Evolutionary conservation across 345 rosid genomes (phyloP).

Genomic region (Dovyalis caffra): DNA sequence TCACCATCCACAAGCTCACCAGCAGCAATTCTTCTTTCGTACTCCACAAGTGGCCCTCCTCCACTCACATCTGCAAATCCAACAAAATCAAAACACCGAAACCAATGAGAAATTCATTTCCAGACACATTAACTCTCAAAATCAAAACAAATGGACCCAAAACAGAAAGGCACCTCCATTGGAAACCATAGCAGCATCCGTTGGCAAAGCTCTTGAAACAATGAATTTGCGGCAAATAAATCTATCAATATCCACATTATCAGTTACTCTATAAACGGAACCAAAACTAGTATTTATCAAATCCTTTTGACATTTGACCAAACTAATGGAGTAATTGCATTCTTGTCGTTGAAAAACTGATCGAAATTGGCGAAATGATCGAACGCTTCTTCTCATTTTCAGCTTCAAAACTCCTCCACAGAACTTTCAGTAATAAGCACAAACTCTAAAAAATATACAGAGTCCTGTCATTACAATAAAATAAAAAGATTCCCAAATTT

Average conservation of each 20-base stretch:
- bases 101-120: background rate
- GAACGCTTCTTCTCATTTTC: conserved; percentile 58
- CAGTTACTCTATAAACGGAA: conserved; percentile 12
- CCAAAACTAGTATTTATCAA: conserved; percentile 25
- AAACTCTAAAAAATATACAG: background rate
- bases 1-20: conserved; percentile 93
- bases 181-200: conserved; percentile 40
- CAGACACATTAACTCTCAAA: background rate
- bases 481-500: too few species aligned
- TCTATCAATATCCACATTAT: conserved; percentile 19
- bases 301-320: conserved; percentile 24
- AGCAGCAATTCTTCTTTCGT: conserved; percentile 67
- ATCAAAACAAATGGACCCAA: background rate
- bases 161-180: conserved; percentile 36
- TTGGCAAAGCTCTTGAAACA: conserved; percentile 46
- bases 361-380: conserved; percentile 41
- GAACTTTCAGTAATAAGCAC: background rate
- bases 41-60: conserved; percentile 88
- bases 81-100: background rate
- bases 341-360: conserved; percentile 38
- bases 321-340: conserved; percentile 21
- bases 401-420: conserved; percentile 10
- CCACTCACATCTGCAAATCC: conserved; percentile 44
- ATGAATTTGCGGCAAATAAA: conserved; percentile 20
- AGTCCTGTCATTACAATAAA: background rate